phyloP scores from a whole-genome alignment of 2,329 filamentous ascomycete species.

The Apiospora rasikravindrae region DNA sequence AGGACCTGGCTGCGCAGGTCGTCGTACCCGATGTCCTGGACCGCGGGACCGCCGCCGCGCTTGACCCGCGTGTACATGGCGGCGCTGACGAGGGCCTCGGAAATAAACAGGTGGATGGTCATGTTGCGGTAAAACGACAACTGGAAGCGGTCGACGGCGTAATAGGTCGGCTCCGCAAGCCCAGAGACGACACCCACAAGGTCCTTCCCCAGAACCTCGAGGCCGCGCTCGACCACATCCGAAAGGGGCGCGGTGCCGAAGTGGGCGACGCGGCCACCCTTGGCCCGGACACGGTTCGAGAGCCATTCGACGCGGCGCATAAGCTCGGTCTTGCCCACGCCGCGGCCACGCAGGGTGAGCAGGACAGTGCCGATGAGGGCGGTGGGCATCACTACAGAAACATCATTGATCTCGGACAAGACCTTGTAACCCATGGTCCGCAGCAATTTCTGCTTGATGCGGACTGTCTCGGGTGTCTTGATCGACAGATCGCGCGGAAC shows the following conservation, averaged over 20 bases:
- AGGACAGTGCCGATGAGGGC: constrained; percentile 93
- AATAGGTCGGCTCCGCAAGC: constrained; percentile 89
- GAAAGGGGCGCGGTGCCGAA: constrained; percentile 82
- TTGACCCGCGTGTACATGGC: constrained; percentile 93
- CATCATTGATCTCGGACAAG: constrained; percentile 90
- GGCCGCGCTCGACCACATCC: constrained; percentile 83
- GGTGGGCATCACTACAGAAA: constrained; percentile 98
- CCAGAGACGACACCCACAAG: constrained; percentile 81
- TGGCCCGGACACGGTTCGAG: constrained; percentile 77
- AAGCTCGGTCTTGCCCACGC: constrained; percentile 86
- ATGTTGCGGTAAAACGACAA: constrained; percentile 98
- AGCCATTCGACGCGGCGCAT: constrained; percentile 91
- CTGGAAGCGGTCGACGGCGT: constrained; percentile 94
- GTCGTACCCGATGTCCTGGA: constrained; percentile 78
- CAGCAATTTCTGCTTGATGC: constrained; percentile 73
- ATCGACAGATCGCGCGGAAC: constrained; percentile 55
- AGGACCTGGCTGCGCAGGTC: constrained; percentile 79
- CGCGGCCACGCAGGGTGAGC: constrained; percentile 86
- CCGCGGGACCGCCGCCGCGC: constrained; percentile 80
- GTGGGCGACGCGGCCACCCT: constrained; percentile 91
- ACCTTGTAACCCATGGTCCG: constrained; percentile 91
- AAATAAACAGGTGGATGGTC: constrained; percentile 98
- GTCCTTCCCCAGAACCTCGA: constrained; percentile 90
- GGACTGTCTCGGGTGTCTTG: constrained; percentile 53
- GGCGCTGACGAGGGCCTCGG: constrained; percentile 86